Evolutionary conservation across 1,284 basidiomycete genomes (phyloP).

Genomic region (Bjerkandera adusta): DNA sequence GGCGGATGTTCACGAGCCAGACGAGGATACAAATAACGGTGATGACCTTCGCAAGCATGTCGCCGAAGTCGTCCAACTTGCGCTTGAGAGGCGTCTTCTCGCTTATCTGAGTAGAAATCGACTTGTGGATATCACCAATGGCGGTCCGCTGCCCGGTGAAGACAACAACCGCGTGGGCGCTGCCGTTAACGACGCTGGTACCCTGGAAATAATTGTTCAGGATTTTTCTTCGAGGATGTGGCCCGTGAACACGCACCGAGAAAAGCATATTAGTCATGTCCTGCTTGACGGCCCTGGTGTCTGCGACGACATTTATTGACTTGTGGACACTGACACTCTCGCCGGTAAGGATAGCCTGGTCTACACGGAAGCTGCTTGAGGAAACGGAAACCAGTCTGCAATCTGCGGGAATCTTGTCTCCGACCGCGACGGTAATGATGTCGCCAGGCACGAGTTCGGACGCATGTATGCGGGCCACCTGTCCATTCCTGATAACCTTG

Average conservation of each 20-base stretch:
- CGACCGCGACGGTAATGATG: slow-evolving; percentile 85
- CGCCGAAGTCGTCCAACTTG: slow-evolving; percentile 95
- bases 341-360: slow-evolving; percentile 94
- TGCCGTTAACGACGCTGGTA: slow-evolving; percentile 92
- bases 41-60: slow-evolving; percentile 95
- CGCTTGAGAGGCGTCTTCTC: slow-evolving; percentile 96
- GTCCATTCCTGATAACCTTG: slow-evolving; percentile 79
- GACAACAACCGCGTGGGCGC: slow-evolving; percentile 80
- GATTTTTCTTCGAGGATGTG: not conserved
- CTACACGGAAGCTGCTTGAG: slow-evolving; percentile 89
- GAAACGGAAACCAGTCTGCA: slow-evolving; percentile 86
- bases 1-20: slow-evolving; percentile 92
- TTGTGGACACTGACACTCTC: slow-evolving; percentile 90
- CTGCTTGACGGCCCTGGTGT: slow-evolving; percentile 85
- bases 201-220: slow-evolving; percentile 52
- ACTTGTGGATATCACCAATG: slow-evolving; percentile 93
- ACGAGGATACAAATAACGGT: slow-evolving; percentile 93
- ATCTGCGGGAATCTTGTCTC: slow-evolving; percentile 94
- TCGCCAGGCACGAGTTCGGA: slow-evolving; percentile 92
- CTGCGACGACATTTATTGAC: slow-evolving; percentile 60
- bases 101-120: slow-evolving; percentile 83
- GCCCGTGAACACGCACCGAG: slow-evolving; percentile 51
- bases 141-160: slow-evolving; percentile 86
- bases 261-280: slow-evolving; percentile 96
- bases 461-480: slow-evolving; percentile 75